Conservation (phyloP, 202 grass and related monocot genomes). For the Digitaria exilis region DNA sequence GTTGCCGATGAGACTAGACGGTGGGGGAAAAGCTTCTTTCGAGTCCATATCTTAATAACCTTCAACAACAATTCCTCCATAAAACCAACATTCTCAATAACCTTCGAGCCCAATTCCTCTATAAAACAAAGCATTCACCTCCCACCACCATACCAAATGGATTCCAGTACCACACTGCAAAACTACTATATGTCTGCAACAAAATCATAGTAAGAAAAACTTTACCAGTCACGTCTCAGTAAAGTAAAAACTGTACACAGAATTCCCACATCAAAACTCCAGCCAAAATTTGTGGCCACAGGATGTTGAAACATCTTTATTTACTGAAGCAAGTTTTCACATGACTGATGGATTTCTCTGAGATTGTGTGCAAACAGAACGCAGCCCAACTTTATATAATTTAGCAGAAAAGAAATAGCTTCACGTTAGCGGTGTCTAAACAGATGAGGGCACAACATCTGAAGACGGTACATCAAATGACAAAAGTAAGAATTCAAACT, state of each 20-base stretch:
- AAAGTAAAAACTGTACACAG: background rate
- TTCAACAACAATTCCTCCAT: background rate
- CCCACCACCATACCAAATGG: background rate
- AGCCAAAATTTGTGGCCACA: background rate
- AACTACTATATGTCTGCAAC: background rate
- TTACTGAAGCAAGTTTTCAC: conserved; percentile 28
- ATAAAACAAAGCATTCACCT: background rate
- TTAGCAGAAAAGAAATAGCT: conserved; percentile 27
- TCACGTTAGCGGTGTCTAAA: background rate
- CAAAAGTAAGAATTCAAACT: conserved; percentile 22
- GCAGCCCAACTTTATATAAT: conserved; percentile 35
- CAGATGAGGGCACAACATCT: conserved; percentile 21
- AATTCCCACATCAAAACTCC: conserved; percentile 14
- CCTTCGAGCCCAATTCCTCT: background rate
- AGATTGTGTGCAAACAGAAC: conserved; percentile 24
- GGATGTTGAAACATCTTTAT: conserved; percentile 13
- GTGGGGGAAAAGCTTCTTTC: background rate
- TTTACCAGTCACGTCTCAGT: background rate
- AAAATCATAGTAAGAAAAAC: background rate
- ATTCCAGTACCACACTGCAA: background rate
- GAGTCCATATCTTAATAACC: background rate
- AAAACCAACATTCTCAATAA: background rate
- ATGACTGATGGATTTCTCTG: conserved; percentile 28
- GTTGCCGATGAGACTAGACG: conserved; percentile 54
- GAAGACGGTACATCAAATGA: conserved; percentile 30